Base-by-base conservation (phyloP, 108 stramenopile genomes). In the Chaetoceros tenuissimus region DNA sequence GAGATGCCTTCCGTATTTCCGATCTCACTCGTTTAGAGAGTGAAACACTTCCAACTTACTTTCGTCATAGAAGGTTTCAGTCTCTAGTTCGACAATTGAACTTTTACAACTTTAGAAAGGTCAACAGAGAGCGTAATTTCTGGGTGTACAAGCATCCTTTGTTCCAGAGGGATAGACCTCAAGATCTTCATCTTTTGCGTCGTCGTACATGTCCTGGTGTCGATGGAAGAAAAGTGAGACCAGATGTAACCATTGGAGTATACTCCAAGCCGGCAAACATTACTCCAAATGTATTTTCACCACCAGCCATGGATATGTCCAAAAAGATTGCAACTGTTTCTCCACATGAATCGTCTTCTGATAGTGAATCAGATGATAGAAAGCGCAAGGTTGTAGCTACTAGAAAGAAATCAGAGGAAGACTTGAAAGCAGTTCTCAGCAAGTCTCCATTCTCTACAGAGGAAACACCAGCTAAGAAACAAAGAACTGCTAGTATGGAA, bases 121-220 rank as follows among this genome's bases (percentile, higher is more conserved):
- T 94, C 60, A 87, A 85, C 73, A 71, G 82, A 22, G 95, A 94
- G 64, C 80, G 92, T 17, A 96, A 84, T 51, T 87, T 96, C 50
- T 96, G 95, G 95, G 86, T 95, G 55, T 97, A 95, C 74, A 79
- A 91, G 55, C 96, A 97, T 65, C 78, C 81, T 22, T 54, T 95
- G 52, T 97, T 97, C 67, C 94, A 94, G 57, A 63, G 93, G 20
- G 92, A 96, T 62, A 75, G 68, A 28, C 94, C 93, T 7, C 84
- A 94, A 48, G 82, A 94, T 30, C 73, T 96, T n/a, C 69, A 83
- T 55, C 57, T 86, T 40, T 73, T 97, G 13, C 77, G 94, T 51
- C 90, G 96, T 31, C 75, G 94, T 51, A 89, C 91, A 29, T 87
- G 86, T 55, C 81, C 82, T 24, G 85, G 83, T 16, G 70, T 81